Conservation (phyloP, 2,329 filamentous ascomycete species). For the Alternaria viburni region DNA sequence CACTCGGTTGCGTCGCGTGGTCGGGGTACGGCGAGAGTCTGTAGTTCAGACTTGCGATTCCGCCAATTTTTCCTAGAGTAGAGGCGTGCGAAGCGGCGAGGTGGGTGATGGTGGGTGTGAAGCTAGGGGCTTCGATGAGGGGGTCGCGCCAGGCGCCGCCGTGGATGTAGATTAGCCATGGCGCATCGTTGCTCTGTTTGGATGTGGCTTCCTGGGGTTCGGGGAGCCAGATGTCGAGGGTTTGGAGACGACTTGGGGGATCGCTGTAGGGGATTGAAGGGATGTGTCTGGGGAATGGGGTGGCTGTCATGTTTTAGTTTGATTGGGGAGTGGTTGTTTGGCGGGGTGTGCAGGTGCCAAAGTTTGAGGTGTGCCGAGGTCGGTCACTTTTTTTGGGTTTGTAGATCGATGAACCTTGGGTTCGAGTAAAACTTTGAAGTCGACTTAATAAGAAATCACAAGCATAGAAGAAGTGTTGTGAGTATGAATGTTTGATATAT, state of each 20-base stretch:
- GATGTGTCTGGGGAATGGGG: constrained; percentile 22
- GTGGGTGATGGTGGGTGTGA: constrained; percentile 46
- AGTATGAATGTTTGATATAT: constrained; percentile 16
- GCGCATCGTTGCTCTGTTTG: constrained; percentile 10
- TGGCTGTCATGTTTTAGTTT: constrained; percentile 23
- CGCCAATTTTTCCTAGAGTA: constrained; percentile 54
- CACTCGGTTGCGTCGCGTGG: constrained; percentile 54
- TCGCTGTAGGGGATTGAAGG: constrained; percentile 36
- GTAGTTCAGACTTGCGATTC: constrained; percentile 70
- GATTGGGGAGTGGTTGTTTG: constrained; percentile 13
- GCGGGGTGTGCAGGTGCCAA: constrained; percentile 14
- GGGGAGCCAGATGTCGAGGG: constrained; percentile 52
- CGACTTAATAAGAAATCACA: background rate
- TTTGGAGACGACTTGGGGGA: constrained; percentile 46
- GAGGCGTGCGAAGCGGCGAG: constrained; percentile 32
- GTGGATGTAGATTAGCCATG: constrained; percentile 55
- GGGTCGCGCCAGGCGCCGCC: constrained; percentile 60
- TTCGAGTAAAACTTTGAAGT: background rate
- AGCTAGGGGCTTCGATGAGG: constrained; percentile 42
- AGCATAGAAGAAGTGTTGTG: background rate
- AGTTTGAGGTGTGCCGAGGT: background rate
- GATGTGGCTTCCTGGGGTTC: constrained; percentile 26
- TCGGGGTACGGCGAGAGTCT: constrained; percentile 62
- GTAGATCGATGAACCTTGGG: background rate
- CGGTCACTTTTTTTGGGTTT: background rate